These are phyloP conservation scores for Vanderwaltozyma verrucispora DNA, from an alignment of 805 yeast genomes.

Conservation along the genomic window DNA sequence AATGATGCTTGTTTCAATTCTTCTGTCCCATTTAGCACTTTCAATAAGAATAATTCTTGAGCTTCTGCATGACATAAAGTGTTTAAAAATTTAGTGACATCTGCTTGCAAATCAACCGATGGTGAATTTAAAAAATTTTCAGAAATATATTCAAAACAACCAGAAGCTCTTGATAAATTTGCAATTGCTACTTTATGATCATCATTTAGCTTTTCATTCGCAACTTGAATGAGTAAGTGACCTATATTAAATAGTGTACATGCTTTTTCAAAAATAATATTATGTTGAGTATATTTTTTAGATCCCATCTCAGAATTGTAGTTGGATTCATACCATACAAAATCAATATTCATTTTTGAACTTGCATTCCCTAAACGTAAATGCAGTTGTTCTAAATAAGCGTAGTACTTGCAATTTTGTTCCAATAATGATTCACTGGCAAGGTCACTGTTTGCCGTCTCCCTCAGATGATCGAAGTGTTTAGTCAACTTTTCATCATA, in stretches of 20 bases:
- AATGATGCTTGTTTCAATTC: constrained; percentile 50
- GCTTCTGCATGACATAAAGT: constrained; percentile 75
- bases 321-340: constrained; percentile 77
- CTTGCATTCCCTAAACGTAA: constrained; percentile 59
- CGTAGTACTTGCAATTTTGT: constrained; percentile 52
- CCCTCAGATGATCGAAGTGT: constrained; percentile 22
- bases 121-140: constrained; percentile 89
- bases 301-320: constrained; percentile 16
- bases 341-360: constrained; percentile 46
- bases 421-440: constrained; percentile 24
- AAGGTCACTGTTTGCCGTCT: constrained; percentile 26
- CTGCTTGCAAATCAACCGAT: constrained; percentile 60
- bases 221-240: constrained; percentile 45
- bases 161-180: constrained; percentile 64
- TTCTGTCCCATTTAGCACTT: constrained; percentile 35
- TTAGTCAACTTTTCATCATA: constrained; percentile 20
- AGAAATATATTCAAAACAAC: constrained; percentile 58
- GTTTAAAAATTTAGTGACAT: constrained; percentile 53
- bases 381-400: constrained; percentile 71
- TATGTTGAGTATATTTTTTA: constrained; percentile 51
- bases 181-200: constrained; percentile 51
- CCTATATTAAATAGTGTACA: constrained; percentile 71
- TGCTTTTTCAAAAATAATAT: constrained; percentile 86
- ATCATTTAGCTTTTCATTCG: constrained; percentile 28
- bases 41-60: constrained; percentile 70